Evolutionary conservation across 2,329 filamentous ascomycete species (phyloP).

Genomic region (Metarhizium humberi): DNA sequence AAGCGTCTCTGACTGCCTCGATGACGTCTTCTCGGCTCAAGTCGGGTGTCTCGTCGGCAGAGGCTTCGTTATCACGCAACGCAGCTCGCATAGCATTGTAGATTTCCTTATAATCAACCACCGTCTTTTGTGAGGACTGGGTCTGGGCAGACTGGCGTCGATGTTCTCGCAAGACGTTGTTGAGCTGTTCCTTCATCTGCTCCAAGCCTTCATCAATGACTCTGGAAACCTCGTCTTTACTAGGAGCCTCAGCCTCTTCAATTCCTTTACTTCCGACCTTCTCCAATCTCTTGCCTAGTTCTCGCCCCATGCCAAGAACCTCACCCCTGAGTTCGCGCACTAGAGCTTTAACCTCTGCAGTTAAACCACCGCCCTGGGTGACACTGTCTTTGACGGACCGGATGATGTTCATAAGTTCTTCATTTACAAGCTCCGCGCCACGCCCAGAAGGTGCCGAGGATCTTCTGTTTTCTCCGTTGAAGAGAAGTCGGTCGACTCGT

Average conservation of each 20-base stretch:
- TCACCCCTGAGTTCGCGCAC: slow-evolving; percentile 86
- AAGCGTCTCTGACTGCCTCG: slow-evolving; percentile 78
- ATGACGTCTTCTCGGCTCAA: slow-evolving; percentile 76
- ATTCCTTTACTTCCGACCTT: slow-evolving; percentile 43
- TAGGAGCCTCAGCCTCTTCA: slow-evolving; percentile 39
- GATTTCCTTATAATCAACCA: slow-evolving; percentile 72
- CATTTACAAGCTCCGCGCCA: slow-evolving; percentile 52
- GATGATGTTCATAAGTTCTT: slow-evolving; percentile 76
- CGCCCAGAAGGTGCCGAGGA: slow-evolving; percentile 32
- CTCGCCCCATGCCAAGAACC: slow-evolving; percentile 87
- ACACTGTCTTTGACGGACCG: slow-evolving; percentile 87
- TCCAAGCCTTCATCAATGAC: slow-evolving; percentile 74
- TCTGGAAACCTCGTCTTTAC: slow-evolving; percentile 60
- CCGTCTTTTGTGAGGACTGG: slow-evolving; percentile 47
- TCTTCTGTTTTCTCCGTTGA: slow-evolving; percentile 30
- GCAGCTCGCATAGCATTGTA: slow-evolving; percentile 78
- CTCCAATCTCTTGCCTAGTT: slow-evolving; percentile 80
- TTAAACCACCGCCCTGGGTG: slow-evolving; percentile 76
- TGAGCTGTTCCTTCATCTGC: slow-evolving; percentile 78
- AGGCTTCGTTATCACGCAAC: slow-evolving; percentile 49
- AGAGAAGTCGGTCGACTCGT: slow-evolving; percentile 35
- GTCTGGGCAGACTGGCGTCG: slow-evolving; percentile 59
- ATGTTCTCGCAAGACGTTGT: slow-evolving; percentile 67
- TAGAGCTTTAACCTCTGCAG: slow-evolving; percentile 83
- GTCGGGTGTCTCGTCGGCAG: slow-evolving; percentile 25